Conservation (phyloP, 495 filamentous ascomycete species). For the Tuber indicum region DNA sequence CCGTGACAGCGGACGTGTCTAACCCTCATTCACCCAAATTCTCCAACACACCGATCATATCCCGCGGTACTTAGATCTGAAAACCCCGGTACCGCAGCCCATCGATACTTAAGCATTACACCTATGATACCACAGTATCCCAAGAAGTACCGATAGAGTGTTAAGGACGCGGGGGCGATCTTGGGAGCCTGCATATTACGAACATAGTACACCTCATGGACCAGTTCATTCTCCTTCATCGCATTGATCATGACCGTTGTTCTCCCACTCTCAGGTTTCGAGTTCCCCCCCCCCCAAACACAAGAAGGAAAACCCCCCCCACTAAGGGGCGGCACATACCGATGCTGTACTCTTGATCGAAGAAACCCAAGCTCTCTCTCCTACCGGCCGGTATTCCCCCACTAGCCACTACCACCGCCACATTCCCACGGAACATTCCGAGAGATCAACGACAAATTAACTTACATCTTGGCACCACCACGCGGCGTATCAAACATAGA, state of each 20-base stretch:
- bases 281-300: not conserved
- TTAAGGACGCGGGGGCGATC: not conserved
- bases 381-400: not conserved
- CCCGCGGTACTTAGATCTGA: not conserved
- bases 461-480: not conserved
- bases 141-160: not conserved
- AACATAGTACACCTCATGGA: not conserved
- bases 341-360: not conserved
- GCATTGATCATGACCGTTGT: not conserved
- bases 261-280: not conserved
- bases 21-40: not conserved
- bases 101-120: not conserved
- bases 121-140: not conserved
- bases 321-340: not conserved
- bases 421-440: not conserved
- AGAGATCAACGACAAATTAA: not conserved
- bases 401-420: not conserved
- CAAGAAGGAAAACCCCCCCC: not conserved
- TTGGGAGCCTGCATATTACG: not conserved
- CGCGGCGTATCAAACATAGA: not conserved
- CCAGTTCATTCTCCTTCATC: not conserved
- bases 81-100: not conserved
- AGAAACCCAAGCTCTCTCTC: not conserved
- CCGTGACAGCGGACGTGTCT: not conserved
- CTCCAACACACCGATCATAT: not conserved